Evolutionary conservation across 1,139 yeast genomes (phyloP), one percentile per base, ranked within the genome.

Genomic region (Hansenula lynferdii): DNA sequence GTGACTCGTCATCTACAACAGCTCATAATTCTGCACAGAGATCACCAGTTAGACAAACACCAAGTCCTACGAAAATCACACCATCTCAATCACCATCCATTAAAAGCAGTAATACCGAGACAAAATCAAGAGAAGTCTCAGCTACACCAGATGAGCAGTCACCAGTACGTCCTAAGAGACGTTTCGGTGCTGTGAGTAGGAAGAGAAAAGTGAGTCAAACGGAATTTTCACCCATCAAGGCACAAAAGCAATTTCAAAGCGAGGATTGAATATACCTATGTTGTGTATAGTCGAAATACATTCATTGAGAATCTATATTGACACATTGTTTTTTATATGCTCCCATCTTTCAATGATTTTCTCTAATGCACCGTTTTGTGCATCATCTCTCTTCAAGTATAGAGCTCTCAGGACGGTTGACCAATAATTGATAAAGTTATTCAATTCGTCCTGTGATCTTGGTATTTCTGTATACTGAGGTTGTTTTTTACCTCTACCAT

Each of bases 391-490:
- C 31, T 65, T 67, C 8, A 47, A 46, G 49, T 76, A 77, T n/a
- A 78, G 53, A 2, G 58, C 55, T 5, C 47, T 47, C 41, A 81
- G 59, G 0, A 74, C 58, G 4, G 57, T 54, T 3, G 58, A 45
- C 92, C 92, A 84, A 48, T 75, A 74, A 1, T 56, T 56, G 6
- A 69, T 56, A 49, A 82, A 79, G 16, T 54, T 58, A 1, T 35
- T 36, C 18, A 78, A 51, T 11, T 65, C 69, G 7, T 35, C 28
- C 1, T 33, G 21, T 18, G 47, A 41, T 1, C 21, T 22, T 0
- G 84, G 81, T 0, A 52, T 33, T 2, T 49, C 43, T 1, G 57
- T 42, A 39, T 50, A 49, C 35, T 43, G 34, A 2, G 64, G 66
- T 5, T 36, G 38, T 48, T 51, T 53, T 36, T 40, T 52, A 50